A percentile compares a stretch with the other conserved stretches of the same genome.
Evolutionary conservation across 75 land plant genomes (phyloP).

Genomic region (Isoetes taiwanensis): DNA sequence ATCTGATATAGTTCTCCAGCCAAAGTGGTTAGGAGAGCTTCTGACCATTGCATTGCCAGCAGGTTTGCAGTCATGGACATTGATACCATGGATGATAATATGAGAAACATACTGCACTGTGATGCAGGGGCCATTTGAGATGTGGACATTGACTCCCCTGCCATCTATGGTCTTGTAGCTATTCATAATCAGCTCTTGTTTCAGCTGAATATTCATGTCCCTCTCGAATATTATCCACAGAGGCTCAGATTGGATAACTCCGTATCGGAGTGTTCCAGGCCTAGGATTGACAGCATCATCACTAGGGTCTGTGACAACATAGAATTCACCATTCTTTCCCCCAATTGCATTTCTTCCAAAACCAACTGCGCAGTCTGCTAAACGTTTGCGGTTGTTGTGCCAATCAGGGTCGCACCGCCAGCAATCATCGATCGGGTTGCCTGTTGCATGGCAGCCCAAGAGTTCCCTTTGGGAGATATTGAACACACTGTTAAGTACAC

Average conservation of each 20-base stretch:
- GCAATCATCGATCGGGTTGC: constrained; percentile 13
- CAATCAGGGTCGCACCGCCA: constrained; percentile 45
- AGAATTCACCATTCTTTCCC: constrained; percentile 29
- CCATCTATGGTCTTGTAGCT: constrained; percentile 8
- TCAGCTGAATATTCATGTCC: not conserved
- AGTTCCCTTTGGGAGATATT: too few species aligned
- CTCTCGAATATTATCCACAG: not conserved
- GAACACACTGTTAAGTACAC: too few species aligned
- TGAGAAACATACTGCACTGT: not conserved
- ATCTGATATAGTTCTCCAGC: constrained; percentile 1
- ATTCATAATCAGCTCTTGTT: constrained; percentile 1
- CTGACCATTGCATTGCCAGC: not conserved
- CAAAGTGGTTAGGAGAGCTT: not conserved
- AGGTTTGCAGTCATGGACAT: not conserved
- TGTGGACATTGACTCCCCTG: not conserved
- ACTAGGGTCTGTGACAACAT: constrained; percentile 29
- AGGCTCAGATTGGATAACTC: not conserved
- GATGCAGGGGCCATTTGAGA: not conserved
- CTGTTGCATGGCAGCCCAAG: not conserved
- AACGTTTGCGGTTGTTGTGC: constrained; percentile 35
- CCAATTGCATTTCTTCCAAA: constrained; percentile 45
- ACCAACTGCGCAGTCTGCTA: constrained; percentile 50
- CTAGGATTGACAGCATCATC: constrained; percentile 6
- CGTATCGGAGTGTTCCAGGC: constrained; percentile 1
- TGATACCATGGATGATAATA: not conserved